phyloP scores from a whole-genome alignment of 768 basidiomycete species.

The Lentinula detonsa region DNA sequence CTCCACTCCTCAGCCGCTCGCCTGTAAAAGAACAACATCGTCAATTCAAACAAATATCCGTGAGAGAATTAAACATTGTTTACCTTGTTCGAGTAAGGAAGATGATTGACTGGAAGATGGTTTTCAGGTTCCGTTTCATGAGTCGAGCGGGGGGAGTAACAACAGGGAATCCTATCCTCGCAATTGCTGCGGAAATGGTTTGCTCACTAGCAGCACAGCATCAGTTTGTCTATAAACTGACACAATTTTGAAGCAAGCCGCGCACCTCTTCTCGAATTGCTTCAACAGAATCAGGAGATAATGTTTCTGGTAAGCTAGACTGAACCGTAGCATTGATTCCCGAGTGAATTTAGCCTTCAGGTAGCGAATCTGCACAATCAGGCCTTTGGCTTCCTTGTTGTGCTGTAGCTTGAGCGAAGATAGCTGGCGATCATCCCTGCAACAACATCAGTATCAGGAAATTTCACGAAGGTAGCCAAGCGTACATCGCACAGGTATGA shows the following conservation, averaged over 20 bases:
- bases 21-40: conserved; percentile 26
- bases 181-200: conserved; percentile 70
- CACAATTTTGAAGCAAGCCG: neutral
- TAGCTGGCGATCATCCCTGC: conserved; percentile 50
- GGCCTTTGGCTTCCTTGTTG: conserved; percentile 83
- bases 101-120: conserved; percentile 47
- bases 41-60: neutral
- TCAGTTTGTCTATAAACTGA: conserved; percentile 7
- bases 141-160: conserved; percentile 27
- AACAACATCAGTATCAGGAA: neutral
- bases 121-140: conserved; percentile 49
- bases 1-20: conserved; percentile 59
- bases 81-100: conserved; percentile 66
- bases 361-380: conserved; percentile 87
- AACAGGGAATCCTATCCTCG: conserved; percentile 65
- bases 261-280: conserved; percentile 67
- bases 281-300: conserved; percentile 76
- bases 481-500: conserved; percentile 56
- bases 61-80: conserved; percentile 16
- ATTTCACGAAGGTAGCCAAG: neutral
- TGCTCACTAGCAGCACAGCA: conserved; percentile 43
- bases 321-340: conserved; percentile 73
- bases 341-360: conserved; percentile 88
- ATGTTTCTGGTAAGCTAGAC: conserved; percentile 80
- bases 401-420: conserved; percentile 57